phyloP scores from a whole-genome alignment of 2,329 filamentous ascomycete species.

The Neofusicoccum cordaticola region DNA sequence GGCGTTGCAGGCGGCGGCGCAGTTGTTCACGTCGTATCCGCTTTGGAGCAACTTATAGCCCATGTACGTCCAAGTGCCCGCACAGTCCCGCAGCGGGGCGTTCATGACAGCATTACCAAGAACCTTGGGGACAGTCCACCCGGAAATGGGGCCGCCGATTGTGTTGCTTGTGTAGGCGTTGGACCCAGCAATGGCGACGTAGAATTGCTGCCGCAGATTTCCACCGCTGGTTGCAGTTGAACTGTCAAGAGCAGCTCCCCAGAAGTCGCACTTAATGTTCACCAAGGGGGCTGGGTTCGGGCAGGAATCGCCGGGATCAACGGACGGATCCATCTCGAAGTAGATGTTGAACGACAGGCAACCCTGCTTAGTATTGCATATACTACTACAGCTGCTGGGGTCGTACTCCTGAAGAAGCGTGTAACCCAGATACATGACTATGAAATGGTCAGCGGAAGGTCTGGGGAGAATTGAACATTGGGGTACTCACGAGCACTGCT shows the following conservation, averaged over 20 bases:
- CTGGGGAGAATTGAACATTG: constrained; percentile 12
- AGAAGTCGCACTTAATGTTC: constrained; percentile 28
- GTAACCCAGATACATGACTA: neutral
- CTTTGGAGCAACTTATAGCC: constrained; percentile 26
- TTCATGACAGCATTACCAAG: constrained; percentile 27
- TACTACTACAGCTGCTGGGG: constrained; percentile 14
- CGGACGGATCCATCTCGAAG: constrained; percentile 21
- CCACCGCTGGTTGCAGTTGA: constrained; percentile 26
- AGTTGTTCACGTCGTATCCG: constrained; percentile 29
- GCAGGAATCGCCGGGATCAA: constrained; percentile 20
- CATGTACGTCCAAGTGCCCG: constrained; percentile 26
- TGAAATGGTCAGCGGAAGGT: no score
- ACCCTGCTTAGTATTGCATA: constrained; percentile 13
- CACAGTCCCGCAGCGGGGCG: constrained; percentile 21
- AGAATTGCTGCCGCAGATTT: constrained; percentile 23
- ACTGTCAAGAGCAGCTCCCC: constrained; percentile 25
- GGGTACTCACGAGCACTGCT: constrained; percentile 16
- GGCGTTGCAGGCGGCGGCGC: constrained; percentile 26
- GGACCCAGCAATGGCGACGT: constrained; percentile 20
- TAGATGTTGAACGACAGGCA: constrained; percentile 25
- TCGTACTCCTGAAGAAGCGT: constrained; percentile 17
- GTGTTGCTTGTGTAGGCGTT: constrained; percentile 21
- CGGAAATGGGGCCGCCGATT: neutral
- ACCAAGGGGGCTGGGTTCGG: constrained; percentile 17
- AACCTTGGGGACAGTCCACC: constrained; percentile 15